These are phyloP conservation scores for Asterionellopsis glacialis DNA, from an alignment of 108 stramenopile genomes.

Conservation along the genomic window DNA sequence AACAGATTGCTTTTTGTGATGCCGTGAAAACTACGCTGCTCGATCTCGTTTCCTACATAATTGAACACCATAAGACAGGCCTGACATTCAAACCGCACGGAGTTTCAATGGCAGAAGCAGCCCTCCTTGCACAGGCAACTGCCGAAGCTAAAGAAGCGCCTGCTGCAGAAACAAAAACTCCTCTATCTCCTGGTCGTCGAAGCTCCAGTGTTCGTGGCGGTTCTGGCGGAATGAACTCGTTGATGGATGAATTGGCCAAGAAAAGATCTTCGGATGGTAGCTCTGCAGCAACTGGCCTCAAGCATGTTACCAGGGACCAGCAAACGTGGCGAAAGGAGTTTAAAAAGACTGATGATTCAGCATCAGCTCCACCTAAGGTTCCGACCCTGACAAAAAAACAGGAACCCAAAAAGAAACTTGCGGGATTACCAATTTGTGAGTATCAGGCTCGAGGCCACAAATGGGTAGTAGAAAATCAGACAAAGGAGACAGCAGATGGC, in stretches of 20 bases:
- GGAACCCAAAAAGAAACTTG: conserved; percentile 26
- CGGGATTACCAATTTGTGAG: conserved; percentile 82
- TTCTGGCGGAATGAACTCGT: conserved; percentile 42
- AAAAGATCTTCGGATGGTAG: conserved; percentile 66
- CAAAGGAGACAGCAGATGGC: conserved; percentile 65
- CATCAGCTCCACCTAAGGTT: conserved; percentile 1
- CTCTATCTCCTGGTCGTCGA: conserved; percentile 8
- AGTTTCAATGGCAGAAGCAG: conserved; percentile 67
- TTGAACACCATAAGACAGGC: conserved; percentile 88
- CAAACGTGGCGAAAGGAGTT: conserved; percentile 96
- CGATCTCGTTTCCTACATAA: conserved; percentile 82
- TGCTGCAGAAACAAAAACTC: background rate
- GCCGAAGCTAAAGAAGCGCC: conserved; percentile 30
- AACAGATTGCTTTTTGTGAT: conserved; percentile 88
- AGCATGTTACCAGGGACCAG: conserved; percentile 90
- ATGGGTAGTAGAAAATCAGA: conserved; percentile 94
- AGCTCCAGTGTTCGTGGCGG: conserved; percentile 10
- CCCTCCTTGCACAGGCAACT: conserved; percentile 31
- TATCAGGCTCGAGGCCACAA: conserved; percentile 87
- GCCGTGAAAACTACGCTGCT: conserved; percentile 68
- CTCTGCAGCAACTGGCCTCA: conserved; percentile 88
- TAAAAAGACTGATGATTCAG: conserved; percentile 46
- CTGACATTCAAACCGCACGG: conserved; percentile 86
- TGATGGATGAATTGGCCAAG: conserved; percentile 67
- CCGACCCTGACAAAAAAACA: background rate